Evolutionary conservation across 805 yeast species (phyloP), one percentile per base, ranked within the genome.

Genomic region (Phaffomyces opuntiae): DNA sequence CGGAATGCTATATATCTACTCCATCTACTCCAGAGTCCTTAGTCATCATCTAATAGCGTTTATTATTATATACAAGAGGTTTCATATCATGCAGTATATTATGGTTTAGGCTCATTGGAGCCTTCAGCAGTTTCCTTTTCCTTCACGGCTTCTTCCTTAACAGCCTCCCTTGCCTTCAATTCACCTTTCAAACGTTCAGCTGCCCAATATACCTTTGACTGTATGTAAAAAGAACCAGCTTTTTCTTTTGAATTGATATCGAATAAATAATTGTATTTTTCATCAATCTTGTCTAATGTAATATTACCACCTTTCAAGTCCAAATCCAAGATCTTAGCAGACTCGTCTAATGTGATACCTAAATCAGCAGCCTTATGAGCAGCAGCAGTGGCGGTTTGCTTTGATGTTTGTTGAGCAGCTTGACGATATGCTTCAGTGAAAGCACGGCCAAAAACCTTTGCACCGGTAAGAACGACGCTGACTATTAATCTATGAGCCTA

Each of bases 351-450:
- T 7, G 89, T 72, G 40, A 93, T 80, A 34, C 96, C 98, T 49
- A 87, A 80, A 29, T 64, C 65, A 26, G 64, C 60, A n/a, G 75
- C 64, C 61, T 71, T 66, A 39, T 68, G 66, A 4, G 76, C 74
- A 37, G 72, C 68, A 39, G 72, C 68, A n/a, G 72, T 65, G 7
- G 80, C 75, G 19, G 84, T 72, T 54, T 79, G 79, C 27, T 87
- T 77, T 2, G 91, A 88, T n/a, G 95, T 81, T 45, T 90, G 90
- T 43, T 91, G 87, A 16, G 98, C 96, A 2, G 96, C 95, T 68
- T 93, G 98, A 59, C 83, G 85, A 73, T 91, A 93, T 0, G 99
- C 98, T 64, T 89, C 96, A n/a, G 88, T 75, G 64, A 93, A 93
- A 0, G 99, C 99, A 56, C 87, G 79, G 47, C 98, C 97, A 61